Evolutionary conservation across 2,329 filamentous ascomycete species (phyloP).

Genomic region (Fusarium haematococcum): DNA sequence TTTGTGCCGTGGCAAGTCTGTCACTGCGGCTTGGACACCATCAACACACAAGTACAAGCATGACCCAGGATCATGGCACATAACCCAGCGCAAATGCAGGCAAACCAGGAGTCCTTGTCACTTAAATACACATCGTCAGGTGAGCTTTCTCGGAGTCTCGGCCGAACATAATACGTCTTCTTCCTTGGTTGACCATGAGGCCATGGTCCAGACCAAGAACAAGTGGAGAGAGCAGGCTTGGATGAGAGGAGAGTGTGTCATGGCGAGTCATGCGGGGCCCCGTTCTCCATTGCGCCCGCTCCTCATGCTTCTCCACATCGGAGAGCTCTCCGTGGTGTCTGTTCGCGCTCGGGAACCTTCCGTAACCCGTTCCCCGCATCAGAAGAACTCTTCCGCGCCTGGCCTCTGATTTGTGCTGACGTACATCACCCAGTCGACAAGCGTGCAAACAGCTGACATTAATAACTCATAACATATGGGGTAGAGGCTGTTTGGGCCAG

Average conservation of each 20-base stretch:
- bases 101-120: background rate
- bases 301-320: background rate
- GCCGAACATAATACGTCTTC: background rate
- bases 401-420: background rate
- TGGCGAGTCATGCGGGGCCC: background rate
- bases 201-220: background rate
- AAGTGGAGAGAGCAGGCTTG: background rate
- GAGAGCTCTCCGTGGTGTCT: background rate
- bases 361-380: background rate
- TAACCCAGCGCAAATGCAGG: background rate
- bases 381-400: background rate
- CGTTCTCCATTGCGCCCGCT: background rate
- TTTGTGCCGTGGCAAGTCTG: background rate
- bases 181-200: background rate
- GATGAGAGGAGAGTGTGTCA: background rate
- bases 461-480: background rate
- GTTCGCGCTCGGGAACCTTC: background rate
- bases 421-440: background rate
- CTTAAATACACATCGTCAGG: background rate
- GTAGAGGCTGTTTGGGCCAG: background rate
- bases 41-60: background rate
- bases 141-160: background rate
- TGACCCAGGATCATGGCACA: background rate
- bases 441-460: background rate
- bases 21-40: background rate